Evolutionary conservation across 495 filamentous ascomycete species (phyloP), one percentile per base, ranked within the genome.

Genomic region (Penicillium canariense): DNA sequence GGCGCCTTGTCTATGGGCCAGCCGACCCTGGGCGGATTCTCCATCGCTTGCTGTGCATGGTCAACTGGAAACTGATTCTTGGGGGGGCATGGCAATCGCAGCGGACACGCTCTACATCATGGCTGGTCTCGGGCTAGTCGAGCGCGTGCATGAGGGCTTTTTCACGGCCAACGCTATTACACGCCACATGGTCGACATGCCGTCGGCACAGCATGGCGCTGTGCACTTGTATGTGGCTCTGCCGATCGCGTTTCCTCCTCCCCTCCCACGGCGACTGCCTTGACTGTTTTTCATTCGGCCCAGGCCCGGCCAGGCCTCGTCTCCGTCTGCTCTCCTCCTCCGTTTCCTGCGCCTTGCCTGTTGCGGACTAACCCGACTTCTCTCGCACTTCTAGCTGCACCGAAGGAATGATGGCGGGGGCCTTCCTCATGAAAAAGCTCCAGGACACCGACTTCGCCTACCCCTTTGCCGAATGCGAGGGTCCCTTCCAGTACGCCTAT

Each of bases 91-190:
- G 49, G 31, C 30, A 39, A 7, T 26, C 34, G 17, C 40, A 74
- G 72, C 67, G 30, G 72, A 75, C 48, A 68, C 67, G 0, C 59
- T 75, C 1, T 71, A 63, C 50, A 63, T 70, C 12, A 71, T 75
- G 68, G 56, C 68, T 18, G 69, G 68, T 11, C 52, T 75, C 8
- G 67, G 67, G 15, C 59, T 74, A 3, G 56, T 74, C 4, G 64
- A 74, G 0, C 54, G 65, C 27, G 48, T 68, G 12, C 53, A 50
- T 15, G 68, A 70, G 10, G 50, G 68, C 28, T 9, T 54, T 4
- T 75, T 63, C 48, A 45, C 18, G 18, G 61, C 71, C 5, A 75
- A 75, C 48, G 59, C 55, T 2, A 60, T 71, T 23, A 75, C 72
- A 8, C 60, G 50, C 28, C 67, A 73, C 54, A 61, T 74, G 61